Percentiles rank a stretch among this genome's conserved stretches.
Evolutionary conservation across 306 rosid genomes (phyloP).

Genomic region (Vachellia collinsii): DNA sequence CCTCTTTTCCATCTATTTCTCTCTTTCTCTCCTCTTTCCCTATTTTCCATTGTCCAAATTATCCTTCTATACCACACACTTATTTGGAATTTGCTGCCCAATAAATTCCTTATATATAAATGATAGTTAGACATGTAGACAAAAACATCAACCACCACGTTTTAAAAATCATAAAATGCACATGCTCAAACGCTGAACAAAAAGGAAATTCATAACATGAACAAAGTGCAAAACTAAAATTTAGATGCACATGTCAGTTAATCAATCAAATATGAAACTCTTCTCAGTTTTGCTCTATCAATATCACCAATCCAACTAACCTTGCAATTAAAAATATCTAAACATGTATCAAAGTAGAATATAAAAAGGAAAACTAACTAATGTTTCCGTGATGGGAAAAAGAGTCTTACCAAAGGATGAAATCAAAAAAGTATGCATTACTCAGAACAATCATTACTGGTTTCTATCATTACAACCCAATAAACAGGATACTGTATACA

Average conservation of each 20-base stretch:
- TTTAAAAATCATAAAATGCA: not conserved
- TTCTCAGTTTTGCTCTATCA: not conserved
- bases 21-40: too few species aligned
- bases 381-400: not conserved
- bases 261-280: not conserved
- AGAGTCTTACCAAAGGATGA: not conserved
- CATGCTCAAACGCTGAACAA: not conserved
- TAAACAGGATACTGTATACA: constrained; percentile 29
- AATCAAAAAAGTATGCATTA: constrained; percentile 15
- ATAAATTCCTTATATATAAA: not conserved
- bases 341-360: not conserved
- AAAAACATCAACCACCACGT: not conserved
- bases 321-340: not conserved
- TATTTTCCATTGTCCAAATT: too few species aligned
- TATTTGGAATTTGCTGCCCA: not conserved
- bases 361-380: not conserved
- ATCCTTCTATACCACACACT: not conserved
- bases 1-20: too few species aligned
- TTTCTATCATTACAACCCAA: constrained; percentile 23
- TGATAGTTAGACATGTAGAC: not conserved
- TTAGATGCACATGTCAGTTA: not conserved
- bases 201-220: not conserved
- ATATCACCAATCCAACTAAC: not conserved
- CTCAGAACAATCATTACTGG: constrained; percentile 17
- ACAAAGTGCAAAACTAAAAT: not conserved